A percentile compares a stretch with the other conserved stretches of the same genome.
These are phyloP conservation scores for Salix viminalis DNA, from an alignment of 345 rosid genomes.

Conservation along the genomic window DNA sequence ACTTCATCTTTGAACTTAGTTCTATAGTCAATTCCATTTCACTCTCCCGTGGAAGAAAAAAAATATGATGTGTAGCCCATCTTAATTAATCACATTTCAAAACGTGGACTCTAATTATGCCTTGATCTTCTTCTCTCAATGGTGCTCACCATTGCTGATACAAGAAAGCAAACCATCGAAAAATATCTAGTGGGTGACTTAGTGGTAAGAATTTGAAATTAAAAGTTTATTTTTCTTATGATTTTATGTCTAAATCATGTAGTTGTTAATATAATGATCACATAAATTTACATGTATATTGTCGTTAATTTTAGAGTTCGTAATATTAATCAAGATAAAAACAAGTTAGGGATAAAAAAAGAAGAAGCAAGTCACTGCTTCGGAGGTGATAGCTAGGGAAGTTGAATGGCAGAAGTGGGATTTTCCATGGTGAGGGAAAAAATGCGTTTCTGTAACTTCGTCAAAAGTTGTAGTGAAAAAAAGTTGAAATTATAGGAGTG, in stretches of 20 bases:
- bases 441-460: background rate
- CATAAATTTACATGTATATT: no score
- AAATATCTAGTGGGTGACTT: rapidly evolving
- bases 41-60: background rate
- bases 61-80: constrained; percentile 17
- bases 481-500: no score
- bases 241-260: rapidly evolving
- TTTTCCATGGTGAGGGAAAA: no score
- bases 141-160: background rate
- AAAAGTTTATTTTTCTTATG: no score
- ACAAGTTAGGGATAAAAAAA: no score
- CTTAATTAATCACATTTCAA: background rate
- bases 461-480: background rate
- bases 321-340: no score
- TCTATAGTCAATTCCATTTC: no score
- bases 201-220: no score
- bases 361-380: background rate
- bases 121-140: background rate
- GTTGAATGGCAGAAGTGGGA: background rate
- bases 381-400: background rate
- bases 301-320: rapidly evolving
- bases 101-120: constrained; percentile 11
- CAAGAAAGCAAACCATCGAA: background rate
- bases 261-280: no score
- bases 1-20: background rate